Evolutionary conservation across 805 yeast genomes (phyloP), one percentile per base, ranked within the genome.

Genomic region (Candida sanyiensis): DNA sequence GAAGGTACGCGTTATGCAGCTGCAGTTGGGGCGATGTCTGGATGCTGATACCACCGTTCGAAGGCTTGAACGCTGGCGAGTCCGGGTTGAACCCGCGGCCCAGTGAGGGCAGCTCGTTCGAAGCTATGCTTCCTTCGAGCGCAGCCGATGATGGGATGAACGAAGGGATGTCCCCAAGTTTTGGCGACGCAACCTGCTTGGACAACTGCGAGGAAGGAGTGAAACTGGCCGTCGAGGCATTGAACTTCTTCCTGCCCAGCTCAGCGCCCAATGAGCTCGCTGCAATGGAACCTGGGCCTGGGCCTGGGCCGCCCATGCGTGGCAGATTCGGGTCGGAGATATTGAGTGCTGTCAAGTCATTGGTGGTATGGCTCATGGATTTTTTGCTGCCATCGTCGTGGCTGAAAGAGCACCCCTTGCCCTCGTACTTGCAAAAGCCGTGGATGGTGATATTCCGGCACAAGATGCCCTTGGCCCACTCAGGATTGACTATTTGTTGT

Each of bases 371-470:
- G 31, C 28, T 7, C 13, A 10, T 19, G 37, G 33, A 9, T 23
- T 33, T 35, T 10, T 16, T 26, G 38, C 27, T 52, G 33, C 63
- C 66, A 28, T 56, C 61, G 42, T 73, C 82, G 57, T 85, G 95
- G 36, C 75, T 77, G 56, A 85, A 87, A 3, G 80, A 82, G 56
- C 96, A 87, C 9, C 95, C 95, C 52, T 85, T 86, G 49, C 83
- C 82, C 51, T 84, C 88, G 62, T 74, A 86, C 58, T 85, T 85
- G 66, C 96, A 87, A 52, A 73, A 85, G 4, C 96, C 96, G 64
- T 86, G 87, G 24, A 85, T 84, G 34, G 81, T 75, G 39, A 86
- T 79, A 52, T 87, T 87, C 57, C 88, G 73, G 62, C 96, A 87
- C 40, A 83, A 88, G 21, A 86, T 80, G 43, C 79, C 80, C 58